Conservation (phyloP, 2,329 filamentous ascomycete genomes). For the Tolypocladium amazonense region DNA sequence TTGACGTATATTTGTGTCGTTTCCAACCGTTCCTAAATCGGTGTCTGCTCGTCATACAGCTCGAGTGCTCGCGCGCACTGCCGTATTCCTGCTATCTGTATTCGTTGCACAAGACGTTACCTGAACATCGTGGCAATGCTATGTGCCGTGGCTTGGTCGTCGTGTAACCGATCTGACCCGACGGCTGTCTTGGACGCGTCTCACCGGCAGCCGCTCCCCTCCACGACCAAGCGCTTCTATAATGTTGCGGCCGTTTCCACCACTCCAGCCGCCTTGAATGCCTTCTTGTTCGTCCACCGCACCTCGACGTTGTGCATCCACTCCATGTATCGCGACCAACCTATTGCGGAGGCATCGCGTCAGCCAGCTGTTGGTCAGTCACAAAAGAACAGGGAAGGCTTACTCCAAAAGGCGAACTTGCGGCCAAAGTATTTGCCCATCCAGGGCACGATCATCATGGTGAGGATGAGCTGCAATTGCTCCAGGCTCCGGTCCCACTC, state of each 20-base stretch:
- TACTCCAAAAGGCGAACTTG: slow-evolving; percentile 95
- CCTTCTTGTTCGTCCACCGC: slow-evolving; percentile 47
- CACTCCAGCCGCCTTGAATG: slow-evolving; percentile 53
- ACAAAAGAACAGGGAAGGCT: slow-evolving; percentile 18
- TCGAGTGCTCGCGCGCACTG: not conserved
- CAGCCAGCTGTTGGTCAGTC: not conserved
- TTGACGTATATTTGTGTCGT: not conserved
- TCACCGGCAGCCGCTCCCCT: not conserved
- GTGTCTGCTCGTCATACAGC: not conserved
- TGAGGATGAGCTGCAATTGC: slow-evolving; percentile 84
- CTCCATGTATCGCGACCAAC: slow-evolving; percentile 88
- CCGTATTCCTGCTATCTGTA: not conserved
- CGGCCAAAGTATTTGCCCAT: slow-evolving; percentile 89
- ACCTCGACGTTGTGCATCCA: slow-evolving; percentile 83
- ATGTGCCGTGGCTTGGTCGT: not conserved
- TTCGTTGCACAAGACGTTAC: not conserved
- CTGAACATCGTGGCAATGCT: not conserved
- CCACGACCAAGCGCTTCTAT: slow-evolving; percentile 15
- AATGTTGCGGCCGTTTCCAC: slow-evolving; percentile 49
- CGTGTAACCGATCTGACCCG: not conserved
- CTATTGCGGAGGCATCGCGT: slow-evolving; percentile 32
- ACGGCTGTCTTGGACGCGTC: not conserved
- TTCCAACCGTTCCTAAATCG: not conserved
- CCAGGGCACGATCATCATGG: slow-evolving; percentile 91
- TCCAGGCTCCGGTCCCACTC: slow-evolving; percentile 94